A percentile compares a stretch with the other conserved stretches of the same genome.
Conservation (phyloP, 2,329 filamentous ascomycete genomes). For the Arachnopeziza araneosa region DNA sequence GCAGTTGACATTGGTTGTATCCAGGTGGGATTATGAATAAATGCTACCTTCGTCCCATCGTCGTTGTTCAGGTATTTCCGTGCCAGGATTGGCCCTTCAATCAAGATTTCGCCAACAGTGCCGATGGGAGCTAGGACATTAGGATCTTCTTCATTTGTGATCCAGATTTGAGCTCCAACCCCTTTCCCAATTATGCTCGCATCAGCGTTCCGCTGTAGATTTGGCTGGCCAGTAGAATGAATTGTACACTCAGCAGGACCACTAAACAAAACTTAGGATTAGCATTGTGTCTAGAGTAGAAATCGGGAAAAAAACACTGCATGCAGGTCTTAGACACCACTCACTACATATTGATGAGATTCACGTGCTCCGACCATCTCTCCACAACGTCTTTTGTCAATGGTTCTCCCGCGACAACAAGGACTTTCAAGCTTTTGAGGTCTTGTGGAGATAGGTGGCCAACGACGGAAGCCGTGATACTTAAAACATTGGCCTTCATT, state of each 20-base stretch:
- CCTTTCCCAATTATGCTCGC: conserved; percentile 21
- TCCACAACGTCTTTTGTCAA: not conserved
- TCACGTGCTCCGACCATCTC: too few relatives aligned
- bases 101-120: conserved; percentile 24
- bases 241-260: too few relatives aligned
- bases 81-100: conserved; percentile 51
- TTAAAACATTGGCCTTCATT: not conserved
- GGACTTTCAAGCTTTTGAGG: not conserved
- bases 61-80: conserved; percentile 55
- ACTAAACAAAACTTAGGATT: too few relatives aligned
- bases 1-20: conserved; percentile 21
- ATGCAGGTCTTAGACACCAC: too few relatives aligned
- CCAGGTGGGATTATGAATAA: conserved; percentile 52
- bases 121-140: conserved; percentile 16
- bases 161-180: conserved; percentile 33
- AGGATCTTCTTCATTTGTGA: conserved; percentile 16
- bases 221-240: too few relatives aligned
- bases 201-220: not conserved
- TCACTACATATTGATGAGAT: too few relatives aligned
- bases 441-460: not conserved
- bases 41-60: conserved; percentile 51
- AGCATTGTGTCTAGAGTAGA: too few relatives aligned
- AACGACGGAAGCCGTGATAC: not conserved
- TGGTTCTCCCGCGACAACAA: not conserved
- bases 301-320: too few relatives aligned